Base-by-base conservation (phyloP, 2,329 filamentous ascomycete species). In the Colletotrichum simmondsii region DNA sequence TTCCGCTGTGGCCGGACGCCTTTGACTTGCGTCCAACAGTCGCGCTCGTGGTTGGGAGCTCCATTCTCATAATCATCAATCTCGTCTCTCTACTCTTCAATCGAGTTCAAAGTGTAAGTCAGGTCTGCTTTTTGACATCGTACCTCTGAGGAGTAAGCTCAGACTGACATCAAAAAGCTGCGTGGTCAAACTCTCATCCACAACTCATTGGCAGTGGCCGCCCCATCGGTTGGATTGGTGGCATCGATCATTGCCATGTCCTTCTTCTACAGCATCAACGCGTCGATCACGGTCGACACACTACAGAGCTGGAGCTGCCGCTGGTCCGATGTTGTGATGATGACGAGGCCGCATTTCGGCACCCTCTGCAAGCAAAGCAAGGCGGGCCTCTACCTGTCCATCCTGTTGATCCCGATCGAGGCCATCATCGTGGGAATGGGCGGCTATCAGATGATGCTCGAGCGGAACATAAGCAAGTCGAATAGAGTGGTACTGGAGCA, bases 261-360 rank as follows among this genome's bases (percentile, higher is more conserved):
- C 64, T 86, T 92, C 79, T 91, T 89, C 79, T 92, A 91, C 77
- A 84, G 83, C 67, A 84, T 89, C 79, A 88, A 91, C 75, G 79
- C 85, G 22, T 91, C 90, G 4, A 81, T 80, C 16, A 84, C 83
- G 10, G 81, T 83, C 71, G 88, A 90, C 77, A 90, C 88, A 7
- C 80, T 92, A 12, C 84, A 91, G 77, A 90, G 88, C 80, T 92
- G 90, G 90, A 88, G 86, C 53, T 92, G 90, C 79, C 88, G 89
- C 74, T 92, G 90, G 90, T 80, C 82, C 10, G 77, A 83, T 26
- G 81, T 91, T n/a, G 79, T 81, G 72, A 91, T 92, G 88, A 76
- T 77, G 19, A 78, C 82, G 46, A 80, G 85, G 74, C 90, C 91
- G 35, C 83, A 89, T 77, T 92, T 90, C 77, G 85, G 84, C 19